Evolutionary conservation across 768 basidiomycete species (phyloP), one percentile per base, ranked within the genome.

Genomic region (Boletellus ananas): DNA sequence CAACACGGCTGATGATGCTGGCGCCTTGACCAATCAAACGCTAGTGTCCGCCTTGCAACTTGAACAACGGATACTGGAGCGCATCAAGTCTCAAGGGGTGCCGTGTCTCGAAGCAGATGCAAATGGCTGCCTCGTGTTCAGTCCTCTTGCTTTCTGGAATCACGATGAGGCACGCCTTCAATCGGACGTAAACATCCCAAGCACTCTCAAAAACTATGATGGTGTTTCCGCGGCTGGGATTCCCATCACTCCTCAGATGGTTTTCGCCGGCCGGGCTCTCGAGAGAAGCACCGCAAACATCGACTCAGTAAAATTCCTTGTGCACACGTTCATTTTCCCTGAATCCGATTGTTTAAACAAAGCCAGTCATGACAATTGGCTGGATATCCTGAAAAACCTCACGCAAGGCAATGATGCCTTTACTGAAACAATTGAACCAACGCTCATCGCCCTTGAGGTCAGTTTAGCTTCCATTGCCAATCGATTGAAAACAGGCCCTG

Each of bases 261-360:
- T 90, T 27, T 70, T 93, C 34, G 87, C 87, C 8, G 84, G 87
- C 17, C 74, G 86, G 50, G 72, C 72, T 14, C 74, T 72, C 43
- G 79, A 84, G 46, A 77, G 76, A 41, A 74, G 76, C 50, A 45
- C 66, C 31, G 68, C 72, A n/a, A 73, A 74, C 50, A 74, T 83
- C 43, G 83, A 86, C 59, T 79, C 75, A 52, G 85, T 87, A 41
- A 79, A 74, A 45, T 87, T 83, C 61, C 77, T 93, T 17, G 87
- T 84, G 14, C 73, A 92, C 50, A 90, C 89, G 0, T 93, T 89
- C 66, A 84, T 90, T 69, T 90, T 94, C 62, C 82, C 79, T 2
- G 85, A 90, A 56, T 78, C 74, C 14, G 82, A 86, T 55, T 92
- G 90, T 67, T 67, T 83, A 54, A 76, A 77, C 35, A 77, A 74